These are phyloP conservation scores for Trichoderma sp. DNA, from an alignment of 2,329 filamentous ascomycete genomes.

Conservation along the genomic window DNA sequence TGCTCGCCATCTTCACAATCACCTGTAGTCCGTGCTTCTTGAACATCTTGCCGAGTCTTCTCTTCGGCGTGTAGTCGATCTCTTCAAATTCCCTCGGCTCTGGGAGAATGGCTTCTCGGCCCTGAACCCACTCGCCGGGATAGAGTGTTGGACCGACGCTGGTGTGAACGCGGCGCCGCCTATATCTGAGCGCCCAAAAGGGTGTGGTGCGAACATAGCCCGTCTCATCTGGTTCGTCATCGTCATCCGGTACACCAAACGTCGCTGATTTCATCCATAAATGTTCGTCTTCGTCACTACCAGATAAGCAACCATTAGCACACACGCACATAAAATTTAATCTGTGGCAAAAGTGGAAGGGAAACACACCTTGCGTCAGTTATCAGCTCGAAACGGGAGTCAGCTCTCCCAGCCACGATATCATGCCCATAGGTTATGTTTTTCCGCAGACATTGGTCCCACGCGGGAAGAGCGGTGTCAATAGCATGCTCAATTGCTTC, in stretches of 20 bases:
- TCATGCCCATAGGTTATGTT: neutral
- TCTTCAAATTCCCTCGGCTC: slow-evolving; percentile 27
- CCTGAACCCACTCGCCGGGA: slow-evolving; percentile 24
- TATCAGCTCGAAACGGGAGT: slow-evolving; percentile 8
- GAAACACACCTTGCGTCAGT: neutral
- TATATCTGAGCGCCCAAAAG: neutral
- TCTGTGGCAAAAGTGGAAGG: neutral
- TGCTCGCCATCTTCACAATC: slow-evolving; percentile 52
- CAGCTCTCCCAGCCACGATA: neutral
- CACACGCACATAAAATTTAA: too few species aligned
- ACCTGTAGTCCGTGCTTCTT: neutral
- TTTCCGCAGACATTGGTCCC: slow-evolving; percentile 46
- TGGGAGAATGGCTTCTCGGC: slow-evolving; percentile 29
- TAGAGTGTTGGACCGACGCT: neutral
- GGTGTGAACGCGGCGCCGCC: neutral
- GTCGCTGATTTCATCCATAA: neutral
- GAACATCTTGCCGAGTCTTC: slow-evolving; percentile 29
- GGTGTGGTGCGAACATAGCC: neutral
- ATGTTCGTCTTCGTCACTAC: slow-evolving; percentile 1
- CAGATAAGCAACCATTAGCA: neutral
- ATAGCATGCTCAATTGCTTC: slow-evolving; percentile 39
- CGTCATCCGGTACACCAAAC: neutral
- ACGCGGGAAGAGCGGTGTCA: slow-evolving; percentile 41
- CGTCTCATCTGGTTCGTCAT: neutral
- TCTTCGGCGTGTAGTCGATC: slow-evolving; percentile 16